Evolutionary conservation across 768 basidiomycete species (phyloP), one percentile per base, ranked within the genome.

Genomic region (Cystofilobasidium capitatum): DNA sequence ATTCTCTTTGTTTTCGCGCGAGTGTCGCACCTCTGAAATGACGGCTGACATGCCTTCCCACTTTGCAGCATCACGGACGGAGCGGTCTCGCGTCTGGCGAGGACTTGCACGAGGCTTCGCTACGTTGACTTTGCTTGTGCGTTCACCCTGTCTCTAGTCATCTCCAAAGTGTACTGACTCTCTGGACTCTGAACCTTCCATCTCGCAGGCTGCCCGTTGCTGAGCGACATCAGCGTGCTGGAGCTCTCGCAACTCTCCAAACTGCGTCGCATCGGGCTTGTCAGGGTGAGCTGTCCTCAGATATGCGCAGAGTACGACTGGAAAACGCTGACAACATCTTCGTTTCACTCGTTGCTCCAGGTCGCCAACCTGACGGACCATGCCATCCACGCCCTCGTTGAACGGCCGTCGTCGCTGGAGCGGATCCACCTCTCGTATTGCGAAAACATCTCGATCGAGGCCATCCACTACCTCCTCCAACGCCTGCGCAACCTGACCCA

Each of bases 351-450:
- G 17, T 29, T 33, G 36, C 17, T 4, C 4, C 62, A 79, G 77
- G 77, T 97, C 58, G 84, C 80, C 75, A 90, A 92, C 72, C 80
- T 99, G 65, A 99, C 96, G 14, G 96, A 99, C 75, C 86, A 94
- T 72, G 91, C 91, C 2, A 86, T 98, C 37, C 88, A 88, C 75
- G 82, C 92, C 1, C 83, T 99, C 13, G 89, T 85, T 12, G 88
- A 91, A 70, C 84, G 91, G 20, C 85, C 89, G 73, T 84, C 85
- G 35, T 87, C 90, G 12, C 82, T 98, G 29, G 96, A 99, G 76
- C 87, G 96, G 45, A 91, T 99, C 26, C 96, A 99, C 78, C 81
- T 99, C 58, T 96, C 91, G 2, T 97, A 98, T 75, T 99, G 96
- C 77, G 91, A 96, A 76, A 89, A 93, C 74, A 88, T 99, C 65